A percentile compares a stretch with the other conserved stretches of the same genome.
phyloP scores from a whole-genome alignment of 1,139 yeast genomes.

The Protomyces inundatus region DNA sequence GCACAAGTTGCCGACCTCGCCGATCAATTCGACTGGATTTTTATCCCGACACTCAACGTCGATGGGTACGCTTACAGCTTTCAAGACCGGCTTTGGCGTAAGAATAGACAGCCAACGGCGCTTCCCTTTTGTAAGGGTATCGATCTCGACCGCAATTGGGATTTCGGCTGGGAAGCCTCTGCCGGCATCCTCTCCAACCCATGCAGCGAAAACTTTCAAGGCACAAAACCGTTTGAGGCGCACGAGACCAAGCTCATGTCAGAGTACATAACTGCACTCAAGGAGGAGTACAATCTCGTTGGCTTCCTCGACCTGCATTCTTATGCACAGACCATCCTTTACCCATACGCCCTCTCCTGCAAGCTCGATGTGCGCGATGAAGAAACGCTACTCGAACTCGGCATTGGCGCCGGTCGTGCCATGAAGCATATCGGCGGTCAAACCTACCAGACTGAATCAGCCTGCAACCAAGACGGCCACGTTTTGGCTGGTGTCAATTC shows the following conservation, averaged over 20 bases:
- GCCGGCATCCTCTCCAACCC: constrained; percentile 9
- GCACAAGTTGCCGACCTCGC: constrained; percentile 39
- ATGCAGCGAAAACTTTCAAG: constrained; percentile 51
- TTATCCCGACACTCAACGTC: constrained; percentile 80
- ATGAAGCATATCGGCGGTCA: constrained; percentile 60
- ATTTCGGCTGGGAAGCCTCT: constrained; percentile 54
- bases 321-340: constrained; percentile 65
- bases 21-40: constrained; percentile 58
- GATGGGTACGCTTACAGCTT: constrained; percentile 87
- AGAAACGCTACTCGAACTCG: constrained; percentile 73
- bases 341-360: constrained; percentile 79
- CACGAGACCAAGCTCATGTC: constrained; percentile 64
- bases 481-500: constrained; percentile 61
- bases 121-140: constrained; percentile 68
- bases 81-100: constrained; percentile 84
- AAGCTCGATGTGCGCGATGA: constrained; percentile 66
- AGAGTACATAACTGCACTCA: constrained; percentile 52
- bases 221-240: constrained; percentile 72
- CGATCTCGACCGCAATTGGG: constrained; percentile 82
- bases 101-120: constrained; percentile 73
- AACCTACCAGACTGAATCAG: constrained; percentile 62
- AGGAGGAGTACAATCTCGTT: constrained; percentile 48
- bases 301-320: constrained; percentile 82
- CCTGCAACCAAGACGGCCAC: constrained; percentile 50
- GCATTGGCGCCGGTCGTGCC: constrained; percentile 72